Percentiles rank a stretch among this genome's conserved stretches.
These are phyloP conservation scores for Glycine tomentella DNA, from an alignment of 306 rosid species.

Conservation along the genomic window DNA sequence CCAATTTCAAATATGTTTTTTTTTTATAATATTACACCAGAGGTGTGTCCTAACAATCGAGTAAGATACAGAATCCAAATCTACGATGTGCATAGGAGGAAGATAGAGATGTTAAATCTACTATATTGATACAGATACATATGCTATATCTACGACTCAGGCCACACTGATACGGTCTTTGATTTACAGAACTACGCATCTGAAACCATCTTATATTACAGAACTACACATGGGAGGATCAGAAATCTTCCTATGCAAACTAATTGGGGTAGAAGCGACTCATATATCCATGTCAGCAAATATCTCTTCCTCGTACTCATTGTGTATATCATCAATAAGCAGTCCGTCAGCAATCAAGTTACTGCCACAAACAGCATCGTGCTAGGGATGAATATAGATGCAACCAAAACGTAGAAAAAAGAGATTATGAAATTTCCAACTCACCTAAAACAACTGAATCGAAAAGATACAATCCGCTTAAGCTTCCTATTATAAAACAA, in stretches of 20 bases:
- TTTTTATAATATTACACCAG: constrained; percentile 24
- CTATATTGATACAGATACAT: constrained; percentile 18
- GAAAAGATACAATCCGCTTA: constrained; percentile 84
- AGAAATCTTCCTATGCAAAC: constrained; percentile 41
- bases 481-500: constrained; percentile 90
- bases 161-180: constrained; percentile 39
- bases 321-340: constrained; percentile 54
- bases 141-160: constrained; percentile 37
- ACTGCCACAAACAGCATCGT: constrained; percentile 57
- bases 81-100: constrained; percentile 39
- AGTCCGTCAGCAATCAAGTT: constrained; percentile 77
- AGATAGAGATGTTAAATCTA: constrained; percentile 37
- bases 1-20: constrained; percentile 2
- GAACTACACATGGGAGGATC: constrained; percentile 48
- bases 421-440: constrained; percentile 33
- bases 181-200: constrained; percentile 53
- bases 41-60: constrained; percentile 41
- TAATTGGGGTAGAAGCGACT: constrained; percentile 37
- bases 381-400: constrained; percentile 26
- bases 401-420: constrained; percentile 5
- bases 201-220: constrained; percentile 44
- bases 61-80: constrained; percentile 29
- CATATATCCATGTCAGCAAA: constrained; percentile 91
- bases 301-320: constrained; percentile 80
- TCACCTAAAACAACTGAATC: constrained; percentile 87